A percentile compares a stretch with the other conserved stretches of the same genome.
Evolutionary conservation across 2,329 filamentous ascomycete species (phyloP).

Genomic region (Stemphylium vesicarium): DNA sequence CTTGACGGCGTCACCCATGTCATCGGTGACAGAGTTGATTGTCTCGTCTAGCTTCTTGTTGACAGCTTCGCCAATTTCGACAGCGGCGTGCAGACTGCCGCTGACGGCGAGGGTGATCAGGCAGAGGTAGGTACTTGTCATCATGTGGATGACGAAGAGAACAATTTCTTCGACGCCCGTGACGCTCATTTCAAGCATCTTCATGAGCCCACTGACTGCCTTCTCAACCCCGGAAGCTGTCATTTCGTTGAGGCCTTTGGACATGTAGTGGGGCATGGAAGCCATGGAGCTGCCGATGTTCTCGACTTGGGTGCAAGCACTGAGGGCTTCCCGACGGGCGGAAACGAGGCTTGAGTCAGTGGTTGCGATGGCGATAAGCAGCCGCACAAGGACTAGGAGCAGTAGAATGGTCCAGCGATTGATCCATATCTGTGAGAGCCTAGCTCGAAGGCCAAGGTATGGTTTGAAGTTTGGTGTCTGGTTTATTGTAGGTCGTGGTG

Average conservation of each 20-base stretch:
- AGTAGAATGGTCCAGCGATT: conserved; percentile 96
- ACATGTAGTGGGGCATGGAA: conserved; percentile 96
- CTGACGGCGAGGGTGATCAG: conserved; percentile 83
- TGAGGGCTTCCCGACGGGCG: conserved; percentile 81
- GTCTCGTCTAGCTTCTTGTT: conserved; percentile 66
- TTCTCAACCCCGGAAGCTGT: conserved; percentile 80
- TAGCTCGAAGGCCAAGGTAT: conserved; percentile 86
- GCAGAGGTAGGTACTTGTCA: conserved; percentile 89
- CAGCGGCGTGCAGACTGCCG: conserved; percentile 75
- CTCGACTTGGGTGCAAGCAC: conserved; percentile 90
- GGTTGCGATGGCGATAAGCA: conserved; percentile 75
- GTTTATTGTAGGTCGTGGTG: conserved; percentile 63
- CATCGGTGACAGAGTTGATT: conserved; percentile 64
- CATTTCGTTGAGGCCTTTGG: conserved; percentile 84
- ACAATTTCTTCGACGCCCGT: conserved; percentile 86
- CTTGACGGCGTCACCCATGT: conserved; percentile 51
- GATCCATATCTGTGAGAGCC: conserved; percentile 95
- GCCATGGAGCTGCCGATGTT: conserved; percentile 94
- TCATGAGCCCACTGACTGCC: conserved; percentile 79
- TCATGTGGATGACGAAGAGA: conserved; percentile 89
- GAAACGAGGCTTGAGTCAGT: conserved; percentile 76
- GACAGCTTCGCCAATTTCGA: conserved; percentile 67
- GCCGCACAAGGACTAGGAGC: conserved; percentile 80
- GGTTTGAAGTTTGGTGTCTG: conserved; percentile 79
- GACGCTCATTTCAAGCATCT: conserved; percentile 77